Conservation (phyloP, 345 rosid species). For the Eucalyptus sideroxylon region DNA sequence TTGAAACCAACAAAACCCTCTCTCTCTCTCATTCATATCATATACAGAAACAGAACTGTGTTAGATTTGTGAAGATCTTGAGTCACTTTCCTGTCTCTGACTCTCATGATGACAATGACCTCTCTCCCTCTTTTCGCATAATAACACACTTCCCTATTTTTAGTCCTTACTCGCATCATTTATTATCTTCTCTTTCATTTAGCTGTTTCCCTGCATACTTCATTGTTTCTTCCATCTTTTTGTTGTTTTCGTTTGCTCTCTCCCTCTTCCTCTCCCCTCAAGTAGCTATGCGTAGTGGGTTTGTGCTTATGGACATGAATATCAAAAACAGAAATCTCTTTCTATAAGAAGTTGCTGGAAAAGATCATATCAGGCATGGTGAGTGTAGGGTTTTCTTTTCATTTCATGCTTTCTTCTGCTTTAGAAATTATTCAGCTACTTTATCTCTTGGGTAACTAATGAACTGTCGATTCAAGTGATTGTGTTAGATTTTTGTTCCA, state of each 20-base stretch:
- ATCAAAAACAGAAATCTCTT: neutral
- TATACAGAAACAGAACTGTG: neutral
- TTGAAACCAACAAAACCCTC: neutral
- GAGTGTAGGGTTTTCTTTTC: neutral
- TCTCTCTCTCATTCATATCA: neutral
- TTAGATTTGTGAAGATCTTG: slow-evolving; percentile 40
- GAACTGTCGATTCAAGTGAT: neutral
- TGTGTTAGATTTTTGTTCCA: neutral
- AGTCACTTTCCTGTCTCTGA: slow-evolving; percentile 62
- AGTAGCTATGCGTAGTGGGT: neutral
- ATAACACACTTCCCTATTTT: neutral
- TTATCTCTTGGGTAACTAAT: neutral
- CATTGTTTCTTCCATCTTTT: neutral
- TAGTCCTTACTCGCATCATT: neutral
- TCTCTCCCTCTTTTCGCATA: slow-evolving; percentile 1
- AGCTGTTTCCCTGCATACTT: neutral
- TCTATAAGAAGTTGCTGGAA: neutral
- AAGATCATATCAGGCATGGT: neutral
- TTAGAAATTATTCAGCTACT: neutral
- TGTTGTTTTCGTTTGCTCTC: neutral
- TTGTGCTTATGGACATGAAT: neutral
- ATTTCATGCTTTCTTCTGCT: neutral
- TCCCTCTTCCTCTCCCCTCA: neutral
- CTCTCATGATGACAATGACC: slow-evolving; percentile 61
- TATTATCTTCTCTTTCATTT: neutral